These are phyloP conservation scores for Excoecaria cochinchinensis DNA, from an alignment of 345 rosid species.

Conservation along the genomic window DNA sequence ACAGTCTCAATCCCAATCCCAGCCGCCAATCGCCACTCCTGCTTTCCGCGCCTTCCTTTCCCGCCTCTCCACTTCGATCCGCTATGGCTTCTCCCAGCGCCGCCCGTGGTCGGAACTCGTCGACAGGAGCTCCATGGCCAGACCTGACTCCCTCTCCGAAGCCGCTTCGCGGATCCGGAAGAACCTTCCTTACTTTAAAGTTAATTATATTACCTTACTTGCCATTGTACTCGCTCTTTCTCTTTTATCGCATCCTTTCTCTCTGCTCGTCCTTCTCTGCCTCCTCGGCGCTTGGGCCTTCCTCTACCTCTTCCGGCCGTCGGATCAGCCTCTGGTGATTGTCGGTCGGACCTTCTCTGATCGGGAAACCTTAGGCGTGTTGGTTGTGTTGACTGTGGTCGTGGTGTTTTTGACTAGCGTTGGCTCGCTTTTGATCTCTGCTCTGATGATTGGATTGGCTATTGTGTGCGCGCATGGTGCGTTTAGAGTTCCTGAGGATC, in stretches of 20 bases:
- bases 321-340: slow-evolving; percentile 69
- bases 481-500: slow-evolving; percentile 82
- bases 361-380: slow-evolving; percentile 60
- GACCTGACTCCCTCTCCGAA: slow-evolving; percentile 63
- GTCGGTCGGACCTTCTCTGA: slow-evolving; percentile 76
- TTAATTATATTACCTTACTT: slow-evolving; percentile 60
- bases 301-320: slow-evolving; percentile 68
- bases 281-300: slow-evolving; percentile 65
- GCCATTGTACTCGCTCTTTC: slow-evolving; percentile 64
- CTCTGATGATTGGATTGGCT: slow-evolving; percentile 61
- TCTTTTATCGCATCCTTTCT: slow-evolving; percentile 67
- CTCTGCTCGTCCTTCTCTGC: slow-evolving; percentile 64
- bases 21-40: slow-evolving; percentile 67
- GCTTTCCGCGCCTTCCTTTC: slow-evolving; percentile 72
- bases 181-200: slow-evolving; percentile 65
- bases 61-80: slow-evolving; percentile 66
- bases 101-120: slow-evolving; percentile 78
- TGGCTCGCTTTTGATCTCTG: slow-evolving; percentile 70
- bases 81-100: slow-evolving; percentile 68
- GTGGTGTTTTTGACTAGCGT: slow-evolving; percentile 80
- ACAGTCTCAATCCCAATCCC: slow-evolving; percentile 39
- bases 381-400: slow-evolving; percentile 52
- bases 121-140: slow-evolving; percentile 56
- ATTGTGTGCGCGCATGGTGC: slow-evolving; percentile 79
- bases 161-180: slow-evolving; percentile 71